Evolutionary conservation across 352 stramenopile genomes (phyloP), one percentile per base, ranked within the genome.

Genomic region (Pythium insidiosum): DNA sequence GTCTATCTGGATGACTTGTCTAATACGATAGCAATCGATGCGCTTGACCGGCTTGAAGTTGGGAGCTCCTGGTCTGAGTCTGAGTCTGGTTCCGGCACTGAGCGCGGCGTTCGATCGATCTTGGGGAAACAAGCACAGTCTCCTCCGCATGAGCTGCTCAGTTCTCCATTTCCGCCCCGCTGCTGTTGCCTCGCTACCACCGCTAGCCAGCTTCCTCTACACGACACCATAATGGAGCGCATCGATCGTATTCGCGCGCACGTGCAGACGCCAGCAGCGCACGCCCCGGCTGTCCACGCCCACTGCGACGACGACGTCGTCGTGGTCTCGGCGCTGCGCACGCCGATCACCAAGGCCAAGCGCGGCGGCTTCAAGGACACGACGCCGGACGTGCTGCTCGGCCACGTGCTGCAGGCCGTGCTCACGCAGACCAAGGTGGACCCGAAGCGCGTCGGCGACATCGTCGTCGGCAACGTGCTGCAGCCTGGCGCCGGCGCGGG

Each of bases 361-460:
- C 73, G 82, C 41, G 88, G 88, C 22, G 81, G 72, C 18, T 96
- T 97, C 61, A 95, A 95, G 69, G 82, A 96, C 63, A 95, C 84
- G 11, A 95, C 83, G 29, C 84, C 88, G 23, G 88, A 97, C 50
- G 83, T 92, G 24, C 63, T 97, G 40, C 78, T 97, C 20, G 71
- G 74, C 48, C 77, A 87, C 51, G 77, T 95, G 35, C 70, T 97
- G 20, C 55, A 73, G 55, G 83, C 79, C 6, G 72, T 95, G 22
- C 50, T 96, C 23, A 73, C 86, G 52, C 70, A 92, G 52, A 73
- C 78, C 33, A 87, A 90, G 54, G 49, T 97, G 6, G 71, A 88
- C 54, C 63, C 76, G 1, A 77, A 77, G 51, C 55, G 78, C 38
- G 67, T 95, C 18, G 78, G 73, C 13, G 84, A 94, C 52, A 57